These are phyloP conservation scores for Geum urbanum DNA, from an alignment of 306 rosid species.

Conservation along the genomic window DNA sequence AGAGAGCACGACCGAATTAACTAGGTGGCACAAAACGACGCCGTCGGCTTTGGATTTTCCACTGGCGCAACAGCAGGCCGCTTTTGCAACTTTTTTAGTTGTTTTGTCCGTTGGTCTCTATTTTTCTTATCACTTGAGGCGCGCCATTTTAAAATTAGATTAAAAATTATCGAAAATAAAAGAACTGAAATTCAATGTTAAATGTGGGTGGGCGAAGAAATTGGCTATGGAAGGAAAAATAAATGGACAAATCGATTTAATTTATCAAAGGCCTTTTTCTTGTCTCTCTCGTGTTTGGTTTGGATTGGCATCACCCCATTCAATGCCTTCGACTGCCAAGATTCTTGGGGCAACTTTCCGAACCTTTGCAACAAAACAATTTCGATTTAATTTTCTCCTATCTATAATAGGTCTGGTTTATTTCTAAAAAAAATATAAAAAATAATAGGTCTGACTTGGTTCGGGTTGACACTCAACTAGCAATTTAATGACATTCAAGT, in stretches of 20 bases:
- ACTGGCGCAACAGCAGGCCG: not conserved
- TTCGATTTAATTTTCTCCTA: not conserved
- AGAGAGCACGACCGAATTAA: constrained; percentile 16
- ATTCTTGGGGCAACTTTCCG: not conserved
- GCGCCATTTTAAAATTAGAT: not conserved
- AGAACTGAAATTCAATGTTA: not conserved
- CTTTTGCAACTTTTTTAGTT: constrained; percentile 7
- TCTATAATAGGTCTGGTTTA: not conserved
- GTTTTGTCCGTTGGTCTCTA: not conserved
- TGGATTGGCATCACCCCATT: not conserved
- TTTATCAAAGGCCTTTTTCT: not conserved
- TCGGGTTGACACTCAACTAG: too few species aligned
- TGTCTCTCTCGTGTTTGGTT: not conserved
- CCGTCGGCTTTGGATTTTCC: not conserved
- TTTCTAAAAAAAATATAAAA: too few species aligned
- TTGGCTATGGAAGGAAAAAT: not conserved
- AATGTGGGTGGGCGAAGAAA: not conserved
- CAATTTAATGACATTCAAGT: too few species aligned
- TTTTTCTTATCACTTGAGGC: not conserved
- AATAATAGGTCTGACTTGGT: too few species aligned
- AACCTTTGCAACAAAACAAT: not conserved
- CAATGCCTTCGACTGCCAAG: not conserved
- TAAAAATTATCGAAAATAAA: not conserved
- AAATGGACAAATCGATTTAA: not conserved
- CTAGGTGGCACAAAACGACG: constrained; percentile 34